Evolutionary conservation across 2,329 filamentous ascomycete species (phyloP).

Genomic region (Talaromyces sp.): DNA sequence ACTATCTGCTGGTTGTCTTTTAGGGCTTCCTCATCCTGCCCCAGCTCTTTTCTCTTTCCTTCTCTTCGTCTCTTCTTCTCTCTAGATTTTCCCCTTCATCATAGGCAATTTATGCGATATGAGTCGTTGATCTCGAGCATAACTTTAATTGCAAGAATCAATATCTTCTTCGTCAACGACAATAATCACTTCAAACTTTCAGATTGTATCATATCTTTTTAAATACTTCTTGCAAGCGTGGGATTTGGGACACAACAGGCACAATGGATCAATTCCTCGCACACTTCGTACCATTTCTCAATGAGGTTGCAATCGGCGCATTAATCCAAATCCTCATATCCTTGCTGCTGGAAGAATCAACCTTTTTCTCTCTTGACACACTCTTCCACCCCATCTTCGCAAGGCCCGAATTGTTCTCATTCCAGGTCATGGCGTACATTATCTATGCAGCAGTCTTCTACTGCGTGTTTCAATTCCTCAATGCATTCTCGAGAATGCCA

Average conservation of each 20-base stretch:
- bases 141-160: neutral
- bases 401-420: neutral
- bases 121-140: neutral
- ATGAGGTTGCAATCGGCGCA: neutral
- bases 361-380: neutral
- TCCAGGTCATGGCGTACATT: neutral
- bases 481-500: slow-evolving; percentile 1
- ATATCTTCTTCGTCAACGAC: neutral
- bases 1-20: neutral
- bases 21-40: neutral
- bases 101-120: neutral
- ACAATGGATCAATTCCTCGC: neutral
- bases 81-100: neutral
- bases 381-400: slow-evolving; percentile 5
- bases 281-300: slow-evolving; percentile 1
- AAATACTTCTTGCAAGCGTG: neutral
- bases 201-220: neutral
- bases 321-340: neutral
- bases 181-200: neutral
- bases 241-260: neutral
- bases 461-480: neutral
- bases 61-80: neutral
- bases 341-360: neutral
- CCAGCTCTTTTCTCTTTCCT: neutral
- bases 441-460: neutral